Evolutionary conservation across 2,329 filamentous ascomycete species (phyloP).

Genomic region (Talaromyces sp.): DNA sequence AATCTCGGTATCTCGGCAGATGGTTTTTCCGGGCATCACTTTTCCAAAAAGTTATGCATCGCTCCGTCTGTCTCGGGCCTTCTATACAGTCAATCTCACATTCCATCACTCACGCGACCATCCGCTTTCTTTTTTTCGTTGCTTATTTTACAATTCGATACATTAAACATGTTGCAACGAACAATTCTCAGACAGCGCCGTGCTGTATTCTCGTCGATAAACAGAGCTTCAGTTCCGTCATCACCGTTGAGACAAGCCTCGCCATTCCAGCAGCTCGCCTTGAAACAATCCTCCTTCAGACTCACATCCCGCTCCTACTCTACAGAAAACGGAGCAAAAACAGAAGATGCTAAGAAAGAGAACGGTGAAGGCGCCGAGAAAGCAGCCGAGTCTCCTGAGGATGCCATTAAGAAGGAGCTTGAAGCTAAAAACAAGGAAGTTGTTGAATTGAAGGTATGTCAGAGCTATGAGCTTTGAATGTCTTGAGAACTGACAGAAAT

Average conservation of each 20-base stretch:
- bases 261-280: constrained; percentile 33
- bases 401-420: constrained; percentile 62
- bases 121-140: constrained; percentile 11
- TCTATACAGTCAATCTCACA: background rate
- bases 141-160: constrained; percentile 1
- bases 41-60: constrained; percentile 16
- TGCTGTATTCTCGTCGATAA: constrained; percentile 37
- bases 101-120: constrained; percentile 3
- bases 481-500: background rate
- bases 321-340: constrained; percentile 34
- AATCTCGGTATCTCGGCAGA: constrained; percentile 16
- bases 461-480: background rate
- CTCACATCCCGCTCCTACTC: constrained; percentile 44
- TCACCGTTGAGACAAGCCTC: constrained; percentile 36
- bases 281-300: constrained; percentile 36
- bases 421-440: constrained; percentile 71
- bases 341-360: constrained; percentile 34
- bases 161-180: constrained; percentile 42
- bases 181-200: constrained; percentile 44
- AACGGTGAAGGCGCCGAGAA: constrained; percentile 44
- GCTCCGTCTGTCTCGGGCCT: background rate
- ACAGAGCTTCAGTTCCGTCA: constrained; percentile 35
- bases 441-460: constrained; percentile 77
- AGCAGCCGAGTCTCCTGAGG: constrained; percentile 45
- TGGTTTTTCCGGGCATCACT: constrained; percentile 18